Conservation (phyloP, 192 early-diverging fungal species). For the Kappamyces sp. region DNA sequence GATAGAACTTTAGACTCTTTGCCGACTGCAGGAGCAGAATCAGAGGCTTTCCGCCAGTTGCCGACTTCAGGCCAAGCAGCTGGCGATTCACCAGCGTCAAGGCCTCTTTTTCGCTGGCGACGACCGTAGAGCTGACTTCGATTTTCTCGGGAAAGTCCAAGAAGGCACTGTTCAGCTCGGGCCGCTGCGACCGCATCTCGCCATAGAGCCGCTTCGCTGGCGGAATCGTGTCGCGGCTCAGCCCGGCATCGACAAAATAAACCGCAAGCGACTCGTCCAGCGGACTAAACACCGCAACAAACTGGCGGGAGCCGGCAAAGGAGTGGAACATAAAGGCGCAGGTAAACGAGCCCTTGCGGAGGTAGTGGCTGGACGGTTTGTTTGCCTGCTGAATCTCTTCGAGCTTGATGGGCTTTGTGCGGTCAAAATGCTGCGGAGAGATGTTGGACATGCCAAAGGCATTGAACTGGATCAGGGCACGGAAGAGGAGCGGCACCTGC, state of each 20-base stretch:
- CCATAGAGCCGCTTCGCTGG: slow-evolving; percentile 63
- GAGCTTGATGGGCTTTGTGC: slow-evolving; percentile 22
- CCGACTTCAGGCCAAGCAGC: slow-evolving; percentile 56
- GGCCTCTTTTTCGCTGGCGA: slow-evolving; percentile 44
- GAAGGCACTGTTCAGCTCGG: slow-evolving; percentile 24
- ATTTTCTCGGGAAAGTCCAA: slow-evolving; percentile 49
- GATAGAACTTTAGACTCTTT: slow-evolving; percentile 35
- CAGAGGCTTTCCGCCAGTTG: slow-evolving; percentile 51
- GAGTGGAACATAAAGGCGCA: slow-evolving; percentile 80
- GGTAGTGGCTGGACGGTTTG: slow-evolving; percentile 28
- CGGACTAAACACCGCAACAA: slow-evolving; percentile 69
- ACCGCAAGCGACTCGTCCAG: slow-evolving; percentile 47
- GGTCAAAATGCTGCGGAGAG: slow-evolving; percentile 4
- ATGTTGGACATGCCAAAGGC: slow-evolving; percentile 32
- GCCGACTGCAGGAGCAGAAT: slow-evolving; percentile 73
- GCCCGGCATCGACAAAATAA: slow-evolving; percentile 67
- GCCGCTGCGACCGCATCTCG: slow-evolving; percentile 16
- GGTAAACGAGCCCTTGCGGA: slow-evolving; percentile 34
- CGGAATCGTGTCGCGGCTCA: slow-evolving; percentile 61
- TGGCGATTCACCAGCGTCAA: slow-evolving; percentile 49
- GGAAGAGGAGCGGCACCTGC: slow-evolving; percentile 69
- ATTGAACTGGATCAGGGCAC: slow-evolving; percentile 76
- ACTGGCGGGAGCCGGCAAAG: slow-evolving; percentile 39
- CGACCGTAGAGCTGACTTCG: slow-evolving; percentile 44
- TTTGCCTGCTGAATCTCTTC: slow-evolving; percentile 29